These are phyloP conservation scores for Moricandia arvensis DNA, from an alignment of 345 rosid genomes.

Conservation along the genomic window DNA sequence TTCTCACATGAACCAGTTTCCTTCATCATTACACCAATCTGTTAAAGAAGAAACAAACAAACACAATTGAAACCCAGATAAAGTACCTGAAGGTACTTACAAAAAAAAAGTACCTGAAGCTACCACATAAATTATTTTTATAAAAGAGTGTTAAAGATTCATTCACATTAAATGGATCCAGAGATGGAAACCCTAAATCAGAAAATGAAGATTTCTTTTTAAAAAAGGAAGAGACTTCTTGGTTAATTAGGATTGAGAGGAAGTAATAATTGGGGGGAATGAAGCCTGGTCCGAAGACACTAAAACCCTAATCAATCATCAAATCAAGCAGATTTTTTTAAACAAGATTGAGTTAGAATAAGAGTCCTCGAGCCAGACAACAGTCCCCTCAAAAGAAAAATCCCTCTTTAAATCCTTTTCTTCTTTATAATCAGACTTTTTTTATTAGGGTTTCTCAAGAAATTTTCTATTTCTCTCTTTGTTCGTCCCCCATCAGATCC, in stretches of 20 bases:
- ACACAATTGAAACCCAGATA: slow-evolving; percentile 4
- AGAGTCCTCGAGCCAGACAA: slow-evolving; percentile 95
- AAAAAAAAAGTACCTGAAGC: neutral
- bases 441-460: slow-evolving; percentile 9
- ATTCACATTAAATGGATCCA: neutral
- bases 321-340: slow-evolving; percentile 1
- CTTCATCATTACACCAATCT: slow-evolving; percentile 68
- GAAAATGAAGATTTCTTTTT: neutral
- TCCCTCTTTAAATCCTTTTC: slow-evolving; percentile 28
- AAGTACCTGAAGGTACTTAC: neutral
- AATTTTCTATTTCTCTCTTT: slow-evolving; percentile 1
- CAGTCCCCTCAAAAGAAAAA: slow-evolving; percentile 80
- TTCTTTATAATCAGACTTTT: neutral
- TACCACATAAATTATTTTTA: neutral
- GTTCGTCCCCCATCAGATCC: slow-evolving; percentile 62
- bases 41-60: slow-evolving; percentile 7
- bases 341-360: slow-evolving; percentile 14
- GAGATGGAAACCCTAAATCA: slow-evolving; percentile 9
- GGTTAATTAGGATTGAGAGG: slow-evolving; percentile 25
- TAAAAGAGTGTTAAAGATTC: neutral
- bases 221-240: neutral
- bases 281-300: slow-evolving; percentile 99
- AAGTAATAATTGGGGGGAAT: slow-evolving; percentile 88
- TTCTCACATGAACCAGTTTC: slow-evolving; percentile 42
- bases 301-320: slow-evolving; percentile 34